A percentile compares a stretch with the other conserved stretches of the same genome.
phyloP scores from a whole-genome alignment of 2,329 filamentous ascomycete species.

The Scopulariopsis brevicaulis region DNA sequence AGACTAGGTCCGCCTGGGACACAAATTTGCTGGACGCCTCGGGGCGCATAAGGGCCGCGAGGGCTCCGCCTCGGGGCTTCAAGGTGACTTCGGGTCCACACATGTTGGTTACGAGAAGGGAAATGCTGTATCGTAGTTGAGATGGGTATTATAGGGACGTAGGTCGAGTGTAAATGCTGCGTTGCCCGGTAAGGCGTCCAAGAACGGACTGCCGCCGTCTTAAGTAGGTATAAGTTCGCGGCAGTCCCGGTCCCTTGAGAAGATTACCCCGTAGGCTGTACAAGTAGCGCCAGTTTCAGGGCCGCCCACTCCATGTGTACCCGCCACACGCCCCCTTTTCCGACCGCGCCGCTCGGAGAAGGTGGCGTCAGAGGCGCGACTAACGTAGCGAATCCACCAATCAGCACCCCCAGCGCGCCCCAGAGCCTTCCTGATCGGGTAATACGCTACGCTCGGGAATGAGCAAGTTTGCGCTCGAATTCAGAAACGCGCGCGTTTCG shows the following conservation, averaged over 20 bases:
- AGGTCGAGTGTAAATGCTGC: no score
- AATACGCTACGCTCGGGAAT: not conserved
- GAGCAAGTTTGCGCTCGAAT: conserved; percentile 5
- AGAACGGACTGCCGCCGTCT: no score
- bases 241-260: no score
- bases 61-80: conserved; percentile 30
- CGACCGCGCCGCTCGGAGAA: not conserved
- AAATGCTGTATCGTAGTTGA: not conserved
- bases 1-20: conserved; percentile 25
- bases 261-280: not conserved
- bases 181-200: no score
- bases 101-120: conserved; percentile 17
- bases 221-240: no score
- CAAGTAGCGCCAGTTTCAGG: not conserved
- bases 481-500: not conserved
- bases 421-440: not conserved
- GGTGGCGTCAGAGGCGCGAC: not conserved
- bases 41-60: conserved; percentile 27
- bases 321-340: not conserved
- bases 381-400: not conserved
- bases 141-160: not conserved
- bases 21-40: conserved; percentile 3
- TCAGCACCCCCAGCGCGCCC: not conserved
- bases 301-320: not conserved
- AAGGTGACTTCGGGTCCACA: conserved; percentile 29